Evolutionary conservation across 1,284 basidiomycete species (phyloP).

Genomic region (Ustilago bromivora): DNA sequence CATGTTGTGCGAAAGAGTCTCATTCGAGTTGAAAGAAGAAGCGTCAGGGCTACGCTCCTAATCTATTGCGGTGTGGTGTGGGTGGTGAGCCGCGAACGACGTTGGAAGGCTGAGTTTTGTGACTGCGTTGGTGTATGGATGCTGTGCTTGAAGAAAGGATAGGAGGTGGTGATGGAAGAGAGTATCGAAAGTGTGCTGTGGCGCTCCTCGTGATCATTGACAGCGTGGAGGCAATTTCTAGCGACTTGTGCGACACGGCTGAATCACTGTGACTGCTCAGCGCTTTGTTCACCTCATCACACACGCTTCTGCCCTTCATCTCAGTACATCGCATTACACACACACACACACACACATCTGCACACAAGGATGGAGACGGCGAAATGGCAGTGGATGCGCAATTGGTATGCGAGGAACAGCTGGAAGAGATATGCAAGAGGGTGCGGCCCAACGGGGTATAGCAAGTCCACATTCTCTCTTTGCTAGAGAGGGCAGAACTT

Average conservation of each 20-base stretch:
- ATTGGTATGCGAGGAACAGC: constrained; percentile 15
- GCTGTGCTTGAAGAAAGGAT: not conserved
- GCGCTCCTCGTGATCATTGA: constrained; percentile 25
- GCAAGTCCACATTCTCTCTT: constrained; percentile 1
- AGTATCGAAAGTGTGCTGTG: not conserved
- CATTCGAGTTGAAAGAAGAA: constrained; percentile 14
- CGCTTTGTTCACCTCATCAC: not conserved
- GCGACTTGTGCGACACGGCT: constrained; percentile 12
- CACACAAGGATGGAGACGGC: not conserved
- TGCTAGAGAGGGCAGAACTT: not conserved
- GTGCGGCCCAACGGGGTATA: constrained; percentile 21
- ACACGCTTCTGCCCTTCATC: not conserved
- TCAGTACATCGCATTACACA: not conserved
- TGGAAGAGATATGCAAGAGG: constrained; percentile 18
- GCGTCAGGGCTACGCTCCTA: constrained; percentile 20
- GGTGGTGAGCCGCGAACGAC: not conserved
- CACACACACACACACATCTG: not conserved
- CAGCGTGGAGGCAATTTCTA: constrained; percentile 21
- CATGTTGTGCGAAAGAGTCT: constrained; percentile 16
- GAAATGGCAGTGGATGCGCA: not conserved
- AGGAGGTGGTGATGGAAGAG: constrained; percentile 1
- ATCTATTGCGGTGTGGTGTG: not conserved
- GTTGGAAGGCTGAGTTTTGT: not conserved
- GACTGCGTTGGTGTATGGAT: not conserved
- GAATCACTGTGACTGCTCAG: not conserved